A percentile compares a stretch with the other conserved stretches of the same genome.
Evolutionary conservation across 164 flowering plant species (phyloP).

Genomic region (Dillenia suffruticosa): DNA sequence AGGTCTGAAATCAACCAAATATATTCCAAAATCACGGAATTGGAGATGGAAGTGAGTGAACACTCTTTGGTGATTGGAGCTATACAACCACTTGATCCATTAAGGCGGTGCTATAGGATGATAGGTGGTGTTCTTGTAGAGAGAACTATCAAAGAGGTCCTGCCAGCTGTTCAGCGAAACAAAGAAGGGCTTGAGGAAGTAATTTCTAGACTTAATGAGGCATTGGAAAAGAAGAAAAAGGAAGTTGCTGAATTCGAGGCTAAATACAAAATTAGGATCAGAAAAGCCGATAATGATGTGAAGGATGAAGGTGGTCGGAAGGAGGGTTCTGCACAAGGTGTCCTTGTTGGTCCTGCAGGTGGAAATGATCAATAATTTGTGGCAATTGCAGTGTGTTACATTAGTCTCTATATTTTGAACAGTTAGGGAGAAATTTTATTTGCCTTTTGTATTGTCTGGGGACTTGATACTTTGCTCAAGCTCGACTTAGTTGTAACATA

Average conservation of each 20-base stretch:
- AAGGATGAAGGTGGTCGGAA: conserved; percentile 54
- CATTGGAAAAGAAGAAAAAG: conserved; percentile 78
- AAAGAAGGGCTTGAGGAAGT: conserved; percentile 94
- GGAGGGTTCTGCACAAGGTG: conserved; percentile 89
- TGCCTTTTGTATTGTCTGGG: background rate
- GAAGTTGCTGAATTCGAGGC: conserved; percentile 74
- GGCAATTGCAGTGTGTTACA: background rate
- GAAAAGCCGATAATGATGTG: conserved; percentile 50
- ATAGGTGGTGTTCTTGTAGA: conserved; percentile 95
- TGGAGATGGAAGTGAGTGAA: conserved; percentile 95
- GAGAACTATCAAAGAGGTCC: conserved; percentile 82
- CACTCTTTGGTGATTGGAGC: conserved; percentile 80
- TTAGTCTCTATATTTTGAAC: background rate
- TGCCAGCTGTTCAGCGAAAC: conserved; percentile 88
- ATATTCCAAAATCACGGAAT: conserved; percentile 82
- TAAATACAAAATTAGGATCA: conserved; percentile 74
- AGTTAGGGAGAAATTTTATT: background rate
- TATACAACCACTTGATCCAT: conserved; percentile 78
- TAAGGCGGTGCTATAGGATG: conserved; percentile 88
- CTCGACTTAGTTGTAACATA: too few species aligned
- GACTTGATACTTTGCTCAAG: too few species aligned
- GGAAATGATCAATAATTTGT: conserved; percentile 8
- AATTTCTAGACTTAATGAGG: conserved; percentile 62
- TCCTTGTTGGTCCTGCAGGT: conserved; percentile 80
- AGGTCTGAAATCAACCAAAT: conserved; percentile 78